Evolutionary conservation across 345 rosid genomes (phyloP).

Genomic region (Isatis tinctoria): DNA sequence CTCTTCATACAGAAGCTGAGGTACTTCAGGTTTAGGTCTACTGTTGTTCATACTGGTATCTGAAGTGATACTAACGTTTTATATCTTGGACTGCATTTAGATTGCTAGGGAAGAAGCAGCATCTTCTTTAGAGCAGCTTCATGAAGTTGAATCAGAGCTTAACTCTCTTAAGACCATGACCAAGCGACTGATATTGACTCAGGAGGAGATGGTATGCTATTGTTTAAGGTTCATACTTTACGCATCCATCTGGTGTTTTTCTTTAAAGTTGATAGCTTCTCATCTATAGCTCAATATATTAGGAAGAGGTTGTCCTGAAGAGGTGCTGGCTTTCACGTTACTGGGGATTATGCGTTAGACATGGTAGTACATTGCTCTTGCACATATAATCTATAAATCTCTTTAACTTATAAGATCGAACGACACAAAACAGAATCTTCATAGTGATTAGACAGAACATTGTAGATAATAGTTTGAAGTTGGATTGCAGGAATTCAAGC

Average conservation of each 20-base stretch:
- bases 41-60: constrained; percentile 14
- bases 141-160: constrained; percentile 57
- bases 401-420: background rate
- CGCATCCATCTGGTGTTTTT: constrained; percentile 11
- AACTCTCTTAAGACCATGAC: constrained; percentile 57
- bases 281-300: constrained; percentile 40
- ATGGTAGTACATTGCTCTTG: constrained; percentile 45
- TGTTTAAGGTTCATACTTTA: constrained; percentile 2
- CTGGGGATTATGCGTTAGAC: constrained; percentile 75
- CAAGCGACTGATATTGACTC: constrained; percentile 69
- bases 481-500: constrained; percentile 58
- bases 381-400: background rate
- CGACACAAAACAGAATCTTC: background rate
- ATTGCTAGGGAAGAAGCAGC: constrained; percentile 65
- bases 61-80: background rate
- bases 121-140: constrained; percentile 62
- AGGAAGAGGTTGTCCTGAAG: constrained; percentile 97
- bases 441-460: background rate
- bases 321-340: constrained; percentile 99
- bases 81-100: constrained; percentile 36
- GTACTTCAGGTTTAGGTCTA: constrained; percentile 36
- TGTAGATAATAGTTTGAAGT: background rate
- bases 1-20: constrained; percentile 74
- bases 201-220: constrained; percentile 82
- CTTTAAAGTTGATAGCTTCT: constrained; percentile 33